Evolutionary conservation across 2,329 filamentous ascomycete genomes (phyloP).

Genomic region (Monilinia vaccinii-corymbosi): DNA sequence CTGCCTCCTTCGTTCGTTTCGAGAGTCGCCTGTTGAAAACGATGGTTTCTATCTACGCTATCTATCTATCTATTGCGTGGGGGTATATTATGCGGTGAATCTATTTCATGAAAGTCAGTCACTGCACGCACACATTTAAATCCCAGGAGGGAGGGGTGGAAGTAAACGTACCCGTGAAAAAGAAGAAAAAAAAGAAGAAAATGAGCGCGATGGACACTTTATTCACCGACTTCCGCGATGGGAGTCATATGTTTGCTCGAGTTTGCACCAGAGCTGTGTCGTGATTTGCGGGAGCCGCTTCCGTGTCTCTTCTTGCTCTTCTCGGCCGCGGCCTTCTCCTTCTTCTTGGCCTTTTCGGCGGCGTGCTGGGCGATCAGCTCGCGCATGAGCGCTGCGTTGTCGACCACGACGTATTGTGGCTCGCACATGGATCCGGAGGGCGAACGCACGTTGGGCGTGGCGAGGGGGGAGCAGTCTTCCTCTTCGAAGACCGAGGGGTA

Average conservation of each 20-base stretch:
- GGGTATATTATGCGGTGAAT: not conserved
- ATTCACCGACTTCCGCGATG: conserved; percentile 43
- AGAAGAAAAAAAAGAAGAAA: not conserved
- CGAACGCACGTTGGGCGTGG: conserved; percentile 24
- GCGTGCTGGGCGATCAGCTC: conserved; percentile 25
- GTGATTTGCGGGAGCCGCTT: conserved; percentile 28
- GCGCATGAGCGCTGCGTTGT: conserved; percentile 24
- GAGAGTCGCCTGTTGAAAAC: not conserved
- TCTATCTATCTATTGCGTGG: conserved; percentile 3
- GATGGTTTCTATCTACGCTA: conserved; percentile 1
- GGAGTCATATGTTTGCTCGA: conserved; percentile 47
- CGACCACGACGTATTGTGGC: conserved; percentile 18
- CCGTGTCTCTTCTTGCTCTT: conserved; percentile 14
- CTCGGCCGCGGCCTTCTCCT: conserved; percentile 7
- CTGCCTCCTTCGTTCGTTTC: not conserved
- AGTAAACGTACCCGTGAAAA: not conserved
- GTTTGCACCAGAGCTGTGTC: conserved; percentile 22
- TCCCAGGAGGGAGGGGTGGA: not conserved
- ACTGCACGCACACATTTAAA: no score
- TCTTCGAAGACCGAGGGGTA: conserved; percentile 43
- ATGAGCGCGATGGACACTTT: no score
- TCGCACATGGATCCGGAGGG: conserved; percentile 20
- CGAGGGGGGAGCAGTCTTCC: conserved; percentile 35
- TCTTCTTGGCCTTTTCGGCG: conserved; percentile 26
- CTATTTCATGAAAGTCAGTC: not conserved